Evolutionary conservation across 176 grass and related monocot species (phyloP).

Genomic region (Rhynchospora breviuscula): DNA sequence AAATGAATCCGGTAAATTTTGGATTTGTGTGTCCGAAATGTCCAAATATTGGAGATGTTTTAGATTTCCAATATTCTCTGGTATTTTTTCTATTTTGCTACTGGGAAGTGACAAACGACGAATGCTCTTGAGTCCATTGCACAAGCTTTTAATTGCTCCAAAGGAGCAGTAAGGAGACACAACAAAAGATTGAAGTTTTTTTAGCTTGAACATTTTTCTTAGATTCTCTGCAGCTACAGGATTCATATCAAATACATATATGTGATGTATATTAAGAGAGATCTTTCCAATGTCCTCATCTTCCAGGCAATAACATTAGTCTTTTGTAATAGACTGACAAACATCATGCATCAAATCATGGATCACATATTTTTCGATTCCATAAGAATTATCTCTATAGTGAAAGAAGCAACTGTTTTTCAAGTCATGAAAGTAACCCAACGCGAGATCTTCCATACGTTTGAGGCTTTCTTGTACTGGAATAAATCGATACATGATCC

Average conservation of each 20-base stretch:
- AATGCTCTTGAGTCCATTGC: background rate
- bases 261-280: background rate
- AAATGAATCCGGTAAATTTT: background rate
- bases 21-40: background rate
- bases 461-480: background rate
- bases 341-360: conserved; percentile 55
- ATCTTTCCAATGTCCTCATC: background rate
- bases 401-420: conserved; percentile 34
- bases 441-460: conserved; percentile 26
- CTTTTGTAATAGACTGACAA: conserved; percentile 33
- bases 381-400: background rate
- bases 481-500: conserved; percentile 30
- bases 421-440: conserved; percentile 30
- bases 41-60: background rate
- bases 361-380: conserved; percentile 29
- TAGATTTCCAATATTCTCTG: background rate
- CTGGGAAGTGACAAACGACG: background rate
- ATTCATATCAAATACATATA: background rate
- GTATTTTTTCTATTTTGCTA: background rate
- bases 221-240: background rate
- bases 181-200: background rate
- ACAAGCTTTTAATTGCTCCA: background rate
- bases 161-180: no score
- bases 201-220: background rate
- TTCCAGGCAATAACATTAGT: conserved; percentile 42